A percentile compares a stretch with the other conserved stretches of the same genome.
Conservation (phyloP, 2,329 filamentous ascomycete species). For the Aspergillus awamori region DNA sequence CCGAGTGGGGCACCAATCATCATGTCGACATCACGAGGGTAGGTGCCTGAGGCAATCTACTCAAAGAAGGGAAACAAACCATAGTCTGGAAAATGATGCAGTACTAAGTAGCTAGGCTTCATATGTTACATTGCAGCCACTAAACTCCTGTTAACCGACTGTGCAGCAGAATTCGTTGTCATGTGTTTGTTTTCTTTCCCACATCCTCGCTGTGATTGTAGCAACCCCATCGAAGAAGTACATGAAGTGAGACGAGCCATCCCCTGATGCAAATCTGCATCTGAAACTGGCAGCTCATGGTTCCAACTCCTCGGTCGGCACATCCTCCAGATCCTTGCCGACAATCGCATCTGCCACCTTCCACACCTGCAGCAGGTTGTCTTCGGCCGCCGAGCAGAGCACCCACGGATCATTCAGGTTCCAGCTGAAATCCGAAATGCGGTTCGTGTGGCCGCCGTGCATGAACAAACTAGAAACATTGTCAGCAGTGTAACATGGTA, state of each 20-base stretch:
- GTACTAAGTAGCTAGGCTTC: not conserved
- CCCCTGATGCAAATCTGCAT: slow-evolving; percentile 45
- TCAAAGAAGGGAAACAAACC: not conserved
- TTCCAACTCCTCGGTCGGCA: slow-evolving; percentile 77
- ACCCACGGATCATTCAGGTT: slow-evolving; percentile 97
- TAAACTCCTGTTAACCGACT: not conserved
- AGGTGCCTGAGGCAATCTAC: not conserved
- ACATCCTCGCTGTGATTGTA: not conserved
- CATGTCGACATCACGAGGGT: not conserved
- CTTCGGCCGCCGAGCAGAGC: slow-evolving; percentile 91
- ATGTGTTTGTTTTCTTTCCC: not conserved
- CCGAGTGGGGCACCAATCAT: not conserved
- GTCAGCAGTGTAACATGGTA: slow-evolving; percentile 2
- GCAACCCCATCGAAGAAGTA: not conserved
- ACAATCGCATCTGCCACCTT: slow-evolving; percentile 82
- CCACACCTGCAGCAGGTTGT: slow-evolving; percentile 96
- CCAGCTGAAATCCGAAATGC: slow-evolving; percentile 96
- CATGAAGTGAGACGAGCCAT: slow-evolving; percentile 6
- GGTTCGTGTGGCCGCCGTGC: slow-evolving; percentile 97
- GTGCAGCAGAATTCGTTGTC: not conserved
- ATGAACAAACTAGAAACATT: slow-evolving; percentile 75
- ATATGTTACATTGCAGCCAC: not conserved
- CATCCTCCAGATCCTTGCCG: slow-evolving; percentile 72
- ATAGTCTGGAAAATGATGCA: not conserved
- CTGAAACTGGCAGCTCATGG: slow-evolving; percentile 45